phyloP scores from a whole-genome alignment of 1,284 basidiomycete genomes.

The Ustilago cynodontis region DNA sequence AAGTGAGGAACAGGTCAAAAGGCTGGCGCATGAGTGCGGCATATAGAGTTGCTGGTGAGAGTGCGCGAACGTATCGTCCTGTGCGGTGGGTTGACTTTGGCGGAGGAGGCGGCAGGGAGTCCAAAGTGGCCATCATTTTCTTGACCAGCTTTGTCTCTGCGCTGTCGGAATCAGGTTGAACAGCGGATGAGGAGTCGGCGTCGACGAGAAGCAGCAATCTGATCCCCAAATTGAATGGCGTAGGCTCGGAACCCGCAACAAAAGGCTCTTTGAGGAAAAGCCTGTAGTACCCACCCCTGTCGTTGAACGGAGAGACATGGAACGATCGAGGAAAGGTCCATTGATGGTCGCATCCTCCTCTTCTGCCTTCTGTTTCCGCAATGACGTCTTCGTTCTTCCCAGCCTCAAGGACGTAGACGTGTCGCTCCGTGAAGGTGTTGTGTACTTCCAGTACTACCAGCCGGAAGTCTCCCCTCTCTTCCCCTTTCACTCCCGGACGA shows the following conservation, averaged over 20 bases:
- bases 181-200: background rate
- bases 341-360: constrained; percentile 74
- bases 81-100: background rate
- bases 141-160: constrained; percentile 43
- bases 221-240: constrained; percentile 34
- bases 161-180: background rate
- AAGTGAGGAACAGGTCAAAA: constrained; percentile 75
- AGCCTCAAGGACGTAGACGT: constrained; percentile 74
- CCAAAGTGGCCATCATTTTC: constrained; percentile 74
- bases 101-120: constrained; percentile 65
- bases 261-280: constrained; percentile 56
- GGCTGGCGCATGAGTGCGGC: constrained; percentile 73
- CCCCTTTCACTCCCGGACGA: constrained; percentile 20
- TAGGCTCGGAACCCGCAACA: background rate
- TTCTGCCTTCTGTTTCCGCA: background rate
- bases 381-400: constrained; percentile 71
- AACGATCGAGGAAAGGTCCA: constrained; percentile 81
- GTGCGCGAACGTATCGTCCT: constrained; percentile 64
- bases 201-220: constrained; percentile 55
- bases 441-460: constrained; percentile 80
- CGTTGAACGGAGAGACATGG: constrained; percentile 85
- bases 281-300: constrained; percentile 78
- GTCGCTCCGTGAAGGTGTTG: constrained; percentile 82
- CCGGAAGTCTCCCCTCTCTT: constrained; percentile 67
- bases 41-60: constrained; percentile 73